Base-by-base conservation (phyloP, 1,284 basidiomycete genomes). In the Ganoderma lingzhi region DNA sequence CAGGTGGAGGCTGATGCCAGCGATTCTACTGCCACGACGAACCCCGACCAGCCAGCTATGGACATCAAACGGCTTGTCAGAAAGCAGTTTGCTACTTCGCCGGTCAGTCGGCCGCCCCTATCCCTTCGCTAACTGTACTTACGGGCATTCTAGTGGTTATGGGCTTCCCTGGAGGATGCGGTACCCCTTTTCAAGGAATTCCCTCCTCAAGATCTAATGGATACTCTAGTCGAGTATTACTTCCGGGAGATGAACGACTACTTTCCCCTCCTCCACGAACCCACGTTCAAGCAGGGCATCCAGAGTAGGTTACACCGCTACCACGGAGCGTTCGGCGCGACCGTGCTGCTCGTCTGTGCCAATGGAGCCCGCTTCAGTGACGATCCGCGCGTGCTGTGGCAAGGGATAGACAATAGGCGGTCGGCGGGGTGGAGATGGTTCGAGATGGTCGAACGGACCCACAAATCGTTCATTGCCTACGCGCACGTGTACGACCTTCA, bases 341-440 rank as follows among this genome's bases (percentile, higher is more conserved):
- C 91, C 2, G 85, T 94, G 59, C 80, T 96, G 35, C 82, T 94
- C 41, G 87, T 96, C 0, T 95, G 93, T 76, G 93, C 95, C 0
- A 82, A 89, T 63, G 95, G 89, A 0, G 83, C 93, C 0, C 86
- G 91, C 30, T 91, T 85, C 75, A 87, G 89, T 17, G 84, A 90
- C 62, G 94, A 95, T 77, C 84, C 85, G 0, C 84, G 92, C 6
- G 88, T 92, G 0, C 78, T 91, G 72, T 82, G 84, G 23, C 82
- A 85, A 8, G 84, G 82, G 17, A 66, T 63, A 75, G 70, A 84
- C 61, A 78, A 79, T 23, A 77, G 78, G 39, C 87, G 90, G 63
- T 91, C 91, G 2, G 86, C 88, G 10, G 93, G 93, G 0, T 94
- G 92, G 91, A 87, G 87, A 71, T 94, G 88, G 84, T 90, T 90